These are phyloP conservation scores for Tetragonia tetragonoides DNA, from an alignment of 148 eudicot species.

Conservation along the genomic window DNA sequence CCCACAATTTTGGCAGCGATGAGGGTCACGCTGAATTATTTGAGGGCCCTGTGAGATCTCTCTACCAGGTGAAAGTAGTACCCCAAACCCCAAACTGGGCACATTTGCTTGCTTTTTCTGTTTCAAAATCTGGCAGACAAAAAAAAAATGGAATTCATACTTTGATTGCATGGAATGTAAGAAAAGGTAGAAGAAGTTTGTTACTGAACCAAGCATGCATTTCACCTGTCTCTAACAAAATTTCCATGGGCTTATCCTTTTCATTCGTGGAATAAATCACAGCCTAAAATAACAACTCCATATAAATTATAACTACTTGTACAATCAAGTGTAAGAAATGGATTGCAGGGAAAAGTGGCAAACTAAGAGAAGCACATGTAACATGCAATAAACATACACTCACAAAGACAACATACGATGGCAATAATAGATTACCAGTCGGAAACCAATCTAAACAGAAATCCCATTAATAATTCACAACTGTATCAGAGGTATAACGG, in stretches of 20 bases:
- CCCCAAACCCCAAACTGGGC: constrained; percentile 87
- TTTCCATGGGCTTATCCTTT: background rate
- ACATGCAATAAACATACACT: background rate
- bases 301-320: background rate
- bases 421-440: too few relatives aligned
- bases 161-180: background rate
- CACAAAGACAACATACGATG: too few relatives aligned
- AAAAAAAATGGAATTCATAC: background rate
- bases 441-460: too few relatives aligned
- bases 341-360: too few relatives aligned
- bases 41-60: constrained; percentile 72
- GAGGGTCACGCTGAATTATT: constrained; percentile 35
- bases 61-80: constrained; percentile 74
- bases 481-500: too few relatives aligned
- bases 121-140: constrained; percentile 54
- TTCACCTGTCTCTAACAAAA: background rate
- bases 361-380: background rate
- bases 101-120: constrained; percentile 78
- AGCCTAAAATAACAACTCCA: background rate
- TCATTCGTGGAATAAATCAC: background rate
- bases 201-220: background rate
- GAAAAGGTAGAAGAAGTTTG: too few relatives aligned
- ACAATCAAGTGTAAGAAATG: background rate
- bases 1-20: constrained; percentile 76
- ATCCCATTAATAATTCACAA: too few relatives aligned